These are phyloP conservation scores for Hyphopichia buzzinii DNA, from an alignment of 1,139 yeast genomes.

Conservation along the genomic window DNA sequence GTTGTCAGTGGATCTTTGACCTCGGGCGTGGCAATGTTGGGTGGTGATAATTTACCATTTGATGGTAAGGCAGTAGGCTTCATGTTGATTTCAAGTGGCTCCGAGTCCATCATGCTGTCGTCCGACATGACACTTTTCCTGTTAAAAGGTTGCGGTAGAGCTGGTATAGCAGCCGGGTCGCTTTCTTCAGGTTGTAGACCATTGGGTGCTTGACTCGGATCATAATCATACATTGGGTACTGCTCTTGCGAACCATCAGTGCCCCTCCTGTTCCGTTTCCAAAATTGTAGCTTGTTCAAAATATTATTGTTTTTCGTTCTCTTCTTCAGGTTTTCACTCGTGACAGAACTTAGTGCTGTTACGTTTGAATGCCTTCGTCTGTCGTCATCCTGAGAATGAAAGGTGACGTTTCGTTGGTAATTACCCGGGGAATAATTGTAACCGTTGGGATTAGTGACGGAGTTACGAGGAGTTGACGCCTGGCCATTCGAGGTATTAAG, in stretches of 20 bases:
- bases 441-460: not conserved
- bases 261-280: constrained; percentile 30
- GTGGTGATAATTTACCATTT: not conserved
- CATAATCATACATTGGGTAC: constrained; percentile 2
- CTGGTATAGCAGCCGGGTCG: not conserved
- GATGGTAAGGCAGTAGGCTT: constrained; percentile 3
- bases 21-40: not conserved
- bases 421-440: constrained; percentile 14
- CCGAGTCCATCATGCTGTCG: constrained; percentile 1
- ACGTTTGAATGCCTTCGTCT: constrained; percentile 14
- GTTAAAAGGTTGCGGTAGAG: not conserved
- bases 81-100: constrained; percentile 6
- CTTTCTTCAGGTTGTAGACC: not conserved
- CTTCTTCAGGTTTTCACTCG: constrained; percentile 9
- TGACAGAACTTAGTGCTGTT: constrained; percentile 8
- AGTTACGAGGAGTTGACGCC: not conserved
- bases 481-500: not conserved
- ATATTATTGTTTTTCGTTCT: constrained; percentile 24
- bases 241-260: constrained; percentile 2
- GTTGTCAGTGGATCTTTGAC: not conserved
- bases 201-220: not conserved
- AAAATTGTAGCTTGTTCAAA: constrained; percentile 39
- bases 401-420: constrained; percentile 32
- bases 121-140: not conserved
- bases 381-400: constrained; percentile 27